phyloP scores from a whole-genome alignment of 2,329 filamentous ascomycete species.

The Ophiognomonia clavigignenti-juglandacearum region DNA sequence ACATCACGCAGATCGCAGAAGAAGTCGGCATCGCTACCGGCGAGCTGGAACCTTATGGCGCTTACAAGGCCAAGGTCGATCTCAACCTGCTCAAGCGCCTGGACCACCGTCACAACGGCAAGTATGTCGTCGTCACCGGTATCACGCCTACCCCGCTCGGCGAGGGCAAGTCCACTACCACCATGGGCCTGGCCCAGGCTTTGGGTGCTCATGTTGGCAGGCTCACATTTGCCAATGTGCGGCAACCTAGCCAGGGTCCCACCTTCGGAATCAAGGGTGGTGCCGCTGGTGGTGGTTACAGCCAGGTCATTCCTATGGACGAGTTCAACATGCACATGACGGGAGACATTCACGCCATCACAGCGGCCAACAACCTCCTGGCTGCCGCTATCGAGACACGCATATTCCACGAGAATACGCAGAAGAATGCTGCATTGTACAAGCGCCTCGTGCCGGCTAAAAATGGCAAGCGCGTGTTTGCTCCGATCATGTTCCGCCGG shows the following conservation, averaged over 20 bases:
- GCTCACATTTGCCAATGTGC: conserved; percentile 91
- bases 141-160: conserved; percentile 96
- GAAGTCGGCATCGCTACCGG: conserved; percentile 85
- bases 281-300: conserved; percentile 94
- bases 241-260: conserved; percentile 93
- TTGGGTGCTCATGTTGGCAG: conserved; percentile 83
- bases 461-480: conserved; percentile 83
- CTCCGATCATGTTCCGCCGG: conserved; percentile 86
- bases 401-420: conserved; percentile 96
- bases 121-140: conserved; percentile 88
- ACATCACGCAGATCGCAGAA: conserved; percentile 75
- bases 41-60: conserved; percentile 90
- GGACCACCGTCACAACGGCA: conserved; percentile 79
- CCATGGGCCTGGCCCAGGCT: conserved; percentile 90
- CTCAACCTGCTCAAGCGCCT: conserved; percentile 77
- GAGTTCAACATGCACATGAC: conserved; percentile 98
- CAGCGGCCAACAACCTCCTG: conserved; percentile 93
- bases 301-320: conserved; percentile 99
- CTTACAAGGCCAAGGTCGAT: conserved; percentile 94
- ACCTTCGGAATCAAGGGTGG: conserved; percentile 99
- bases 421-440: conserved; percentile 86
- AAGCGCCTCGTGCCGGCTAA: conserved; percentile 82
- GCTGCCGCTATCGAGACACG: conserved; percentile 95
- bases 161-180: conserved; percentile 97
- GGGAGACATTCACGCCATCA: conserved; percentile 96